A percentile compares a stretch with the other conserved stretches of the same genome.
Conservation (phyloP, 139 green algal genomes). For the Chlamydomonas sp. region DNA sequence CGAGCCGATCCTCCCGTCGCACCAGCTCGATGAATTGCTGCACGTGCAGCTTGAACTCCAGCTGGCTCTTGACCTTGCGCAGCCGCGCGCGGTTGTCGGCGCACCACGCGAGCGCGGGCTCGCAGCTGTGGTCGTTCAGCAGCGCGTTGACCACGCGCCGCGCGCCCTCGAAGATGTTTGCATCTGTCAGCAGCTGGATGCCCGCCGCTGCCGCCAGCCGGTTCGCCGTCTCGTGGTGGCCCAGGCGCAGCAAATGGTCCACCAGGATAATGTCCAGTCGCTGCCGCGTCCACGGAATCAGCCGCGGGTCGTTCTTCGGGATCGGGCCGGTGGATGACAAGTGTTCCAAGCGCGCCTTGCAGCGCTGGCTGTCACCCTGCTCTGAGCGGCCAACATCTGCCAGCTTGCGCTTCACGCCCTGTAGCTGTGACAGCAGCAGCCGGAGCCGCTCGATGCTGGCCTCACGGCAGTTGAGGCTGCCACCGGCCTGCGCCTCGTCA, state of each 20-base stretch:
- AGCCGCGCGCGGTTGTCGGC: slow-evolving; percentile 71
- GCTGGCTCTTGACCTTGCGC: slow-evolving; percentile 78
- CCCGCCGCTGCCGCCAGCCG: slow-evolving; percentile 38
- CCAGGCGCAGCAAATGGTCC: slow-evolving; percentile 84
- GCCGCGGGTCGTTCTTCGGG: slow-evolving; percentile 19
- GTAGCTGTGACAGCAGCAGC: slow-evolving; percentile 55
- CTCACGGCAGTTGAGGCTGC: background rate
- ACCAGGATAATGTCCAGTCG: slow-evolving; percentile 79
- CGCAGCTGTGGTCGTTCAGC: slow-evolving; percentile 64
- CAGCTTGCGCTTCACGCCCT: slow-evolving; percentile 84
- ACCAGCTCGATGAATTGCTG: slow-evolving; percentile 97
- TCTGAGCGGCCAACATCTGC: slow-evolving; percentile 65
- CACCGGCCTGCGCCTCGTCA: background rate
- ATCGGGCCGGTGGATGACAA: slow-evolving; percentile 33
- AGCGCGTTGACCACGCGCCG: slow-evolving; percentile 72
- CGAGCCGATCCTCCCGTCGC: slow-evolving; percentile 58
- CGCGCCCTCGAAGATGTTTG: slow-evolving; percentile 79
- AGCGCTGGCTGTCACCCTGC: slow-evolving; percentile 67
- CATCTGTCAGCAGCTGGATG: slow-evolving; percentile 76
- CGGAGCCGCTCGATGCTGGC: slow-evolving; percentile 51
- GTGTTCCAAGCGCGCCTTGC: slow-evolving; percentile 71
- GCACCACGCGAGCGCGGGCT: slow-evolving; percentile 83
- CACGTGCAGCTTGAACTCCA: slow-evolving; percentile 90
- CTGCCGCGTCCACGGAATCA: slow-evolving; percentile 73
- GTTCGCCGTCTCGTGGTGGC: slow-evolving; percentile 58